Evolutionary conservation across 176 grass and related monocot genomes (phyloP), one percentile per base, ranked within the genome.

Genomic region (Rhynchospora breviuscula): DNA sequence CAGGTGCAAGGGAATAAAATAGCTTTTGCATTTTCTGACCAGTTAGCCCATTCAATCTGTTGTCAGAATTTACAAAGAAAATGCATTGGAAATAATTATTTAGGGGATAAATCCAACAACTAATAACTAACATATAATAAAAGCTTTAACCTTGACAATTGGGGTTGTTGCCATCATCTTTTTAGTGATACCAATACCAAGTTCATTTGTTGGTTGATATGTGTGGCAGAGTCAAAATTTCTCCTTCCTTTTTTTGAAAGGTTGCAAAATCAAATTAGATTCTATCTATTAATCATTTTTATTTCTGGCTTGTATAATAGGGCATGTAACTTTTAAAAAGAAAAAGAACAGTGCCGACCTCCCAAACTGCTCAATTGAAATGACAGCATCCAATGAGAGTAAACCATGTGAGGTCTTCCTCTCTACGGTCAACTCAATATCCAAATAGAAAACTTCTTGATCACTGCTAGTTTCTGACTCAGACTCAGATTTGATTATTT

Each of bases 311-410:
- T 79, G 59, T 2, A 45, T 78, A 61, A 62, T 35, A 84, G 18
- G 22, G 56, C 3, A 65, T 51, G 60, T n/a, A 6, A 21, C 10
- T 31, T 83, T 26, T 45, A 74, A 15, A n/a, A 51, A 21, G 62
- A 61, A 51, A 21, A 71, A 61, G 56, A 19, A 43, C n/a, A 70
- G 56, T 63, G 60, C 78, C 45, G 70, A 98, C 96, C 91, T 98
- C 43, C 84, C 89, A 13, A 98, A 98, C 86, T 95, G 96, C 85
- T 98, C 96, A 63, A 98, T 85, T 86, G 91, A 63, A 67, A 98
- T 88, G 21, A 91, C 80, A 31, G 96, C 89, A 21, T 90, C 93
- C 58, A 90, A 59, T 67, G 96, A 95, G 65, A 98, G 91, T 85
- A 64, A 85, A 3, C 88, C 93, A 58, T 75, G 62, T 10, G 86